These are phyloP conservation scores for Gymnopilus dilepis DNA, from an alignment of 768 basidiomycete species.

Conservation along the genomic window DNA sequence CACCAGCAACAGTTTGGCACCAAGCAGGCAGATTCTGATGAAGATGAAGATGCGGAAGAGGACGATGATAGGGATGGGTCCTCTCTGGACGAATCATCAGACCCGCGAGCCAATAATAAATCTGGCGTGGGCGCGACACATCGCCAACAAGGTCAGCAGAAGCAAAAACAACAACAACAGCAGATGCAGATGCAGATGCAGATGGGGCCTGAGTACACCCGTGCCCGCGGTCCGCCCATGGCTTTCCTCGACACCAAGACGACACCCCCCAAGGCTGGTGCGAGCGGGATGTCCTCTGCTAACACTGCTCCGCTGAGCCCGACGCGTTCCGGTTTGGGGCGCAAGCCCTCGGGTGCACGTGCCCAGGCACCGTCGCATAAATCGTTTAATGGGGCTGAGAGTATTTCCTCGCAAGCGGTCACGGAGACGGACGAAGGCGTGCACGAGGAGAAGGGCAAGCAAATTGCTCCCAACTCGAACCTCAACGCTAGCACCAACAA, in stretches of 20 bases:
- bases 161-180: background rate
- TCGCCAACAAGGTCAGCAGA: too few species aligned
- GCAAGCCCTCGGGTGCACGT: conserved; percentile 87
- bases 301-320: conserved; percentile 39
- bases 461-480: background rate
- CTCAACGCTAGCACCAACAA: too few species aligned
- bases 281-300: conserved; percentile 16
- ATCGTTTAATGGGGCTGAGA: conserved; percentile 47
- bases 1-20: conserved; percentile 6
- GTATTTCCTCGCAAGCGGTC: conserved; percentile 41
- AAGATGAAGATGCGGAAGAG: conserved; percentile 10
- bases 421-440: conserved; percentile 27
- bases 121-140: conserved; percentile 6
- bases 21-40: conserved; percentile 5
- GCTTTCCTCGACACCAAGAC: conserved; percentile 14
- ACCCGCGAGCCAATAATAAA: conserved; percentile 19
- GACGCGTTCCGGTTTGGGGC: conserved; percentile 53
- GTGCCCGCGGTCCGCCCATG: conserved; percentile 14
- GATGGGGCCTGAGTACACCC: background rate
- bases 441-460: conserved; percentile 6
- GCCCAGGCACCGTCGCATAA: conserved; percentile 53
- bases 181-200: background rate
- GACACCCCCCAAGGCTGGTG: conserved; percentile 15
- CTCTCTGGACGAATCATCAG: conserved; percentile 26
- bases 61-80: conserved; percentile 18